A percentile compares a stretch with the other conserved stretches of the same genome.
Evolutionary conservation across 169 alveolate genomes (phyloP).

Genomic region (Plasmodium adleri): DNA sequence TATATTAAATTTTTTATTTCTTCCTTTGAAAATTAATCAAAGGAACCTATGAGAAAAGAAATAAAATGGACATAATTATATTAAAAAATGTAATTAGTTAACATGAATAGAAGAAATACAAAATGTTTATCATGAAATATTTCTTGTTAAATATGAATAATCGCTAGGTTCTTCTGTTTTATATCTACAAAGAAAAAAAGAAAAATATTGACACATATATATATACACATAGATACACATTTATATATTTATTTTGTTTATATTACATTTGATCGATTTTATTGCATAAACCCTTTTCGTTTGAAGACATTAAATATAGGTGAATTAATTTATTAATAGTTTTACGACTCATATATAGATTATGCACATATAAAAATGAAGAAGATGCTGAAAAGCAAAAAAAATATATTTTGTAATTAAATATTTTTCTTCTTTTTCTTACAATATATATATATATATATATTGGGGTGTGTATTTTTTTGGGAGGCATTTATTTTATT

Average conservation of each 20-base stretch:
- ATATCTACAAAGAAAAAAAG: slow-evolving; percentile 19
- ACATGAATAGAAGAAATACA: neutral
- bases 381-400: slow-evolving; percentile 26
- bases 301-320: neutral
- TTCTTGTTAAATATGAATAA: slow-evolving; percentile 16
- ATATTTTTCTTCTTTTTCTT: neutral
- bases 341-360: slow-evolving; percentile 46
- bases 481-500: neutral
- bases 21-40: no score
- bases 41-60: no score
- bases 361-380: slow-evolving; percentile 40
- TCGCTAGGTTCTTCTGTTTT: slow-evolving; percentile 38
- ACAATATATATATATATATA: neutral
- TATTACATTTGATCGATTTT: slow-evolving; percentile 31
- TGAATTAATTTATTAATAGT: slow-evolving; percentile 42
- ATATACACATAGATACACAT: neutral
- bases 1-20: no score
- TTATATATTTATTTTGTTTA: neutral
- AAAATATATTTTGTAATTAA: neutral
- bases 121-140: neutral
- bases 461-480: neutral
- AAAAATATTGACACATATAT: neutral
- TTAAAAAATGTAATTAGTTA: neutral
- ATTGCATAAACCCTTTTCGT: slow-evolving; percentile 19
- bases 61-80: no score